A percentile compares a stretch with the other conserved stretches of the same genome.
These are phyloP conservation scores for Trichoderma arundinaceum DNA, from an alignment of 2,329 filamentous ascomycete genomes.

Conservation along the genomic window DNA sequence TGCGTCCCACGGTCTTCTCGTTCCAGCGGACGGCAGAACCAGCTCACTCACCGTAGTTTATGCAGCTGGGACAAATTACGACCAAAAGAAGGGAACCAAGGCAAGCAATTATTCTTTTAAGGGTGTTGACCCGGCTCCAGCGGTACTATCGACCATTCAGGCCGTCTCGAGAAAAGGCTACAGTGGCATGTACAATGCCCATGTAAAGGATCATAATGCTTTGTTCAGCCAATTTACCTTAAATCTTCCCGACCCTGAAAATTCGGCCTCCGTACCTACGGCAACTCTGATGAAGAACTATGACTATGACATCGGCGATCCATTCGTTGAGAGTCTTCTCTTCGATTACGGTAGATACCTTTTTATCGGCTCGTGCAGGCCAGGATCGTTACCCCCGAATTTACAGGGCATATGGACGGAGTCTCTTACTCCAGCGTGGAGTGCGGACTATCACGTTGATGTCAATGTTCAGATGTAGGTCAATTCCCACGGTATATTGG, in stretches of 20 bases:
- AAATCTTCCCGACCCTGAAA: constrained; percentile 51
- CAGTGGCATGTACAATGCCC: constrained; percentile 41
- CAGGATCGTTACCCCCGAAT: constrained; percentile 59
- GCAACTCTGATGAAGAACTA: constrained; percentile 31
- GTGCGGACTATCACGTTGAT: constrained; percentile 62
- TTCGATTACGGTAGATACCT: constrained; percentile 61
- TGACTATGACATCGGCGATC: constrained; percentile 47
- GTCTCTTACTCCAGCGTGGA: constrained; percentile 49
- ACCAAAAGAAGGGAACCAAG: constrained; percentile 54
- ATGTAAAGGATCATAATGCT: constrained; percentile 50
- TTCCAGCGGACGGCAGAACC: constrained; percentile 10
- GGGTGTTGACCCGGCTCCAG: constrained; percentile 51
- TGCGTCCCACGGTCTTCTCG: constrained; percentile 38
- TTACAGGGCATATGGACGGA: constrained; percentile 63
- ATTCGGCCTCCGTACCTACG: constrained; percentile 49
- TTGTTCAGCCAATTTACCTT: constrained; percentile 50
- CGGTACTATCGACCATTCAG: constrained; percentile 45
- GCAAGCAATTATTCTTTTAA: constrained; percentile 53
- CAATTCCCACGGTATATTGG: rapidly evolving
- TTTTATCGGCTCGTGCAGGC: constrained; percentile 59
- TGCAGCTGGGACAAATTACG: constrained; percentile 54
- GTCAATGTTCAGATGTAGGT: constrained; percentile 63
- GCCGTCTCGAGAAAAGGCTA: constrained; percentile 45
- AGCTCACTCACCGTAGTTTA: constrained; percentile 39
- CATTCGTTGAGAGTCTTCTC: constrained; percentile 58